Evolutionary conservation across 129 eudicot genomes (phyloP).

Genomic region (Chrysanthemum lavandulifolium): DNA sequence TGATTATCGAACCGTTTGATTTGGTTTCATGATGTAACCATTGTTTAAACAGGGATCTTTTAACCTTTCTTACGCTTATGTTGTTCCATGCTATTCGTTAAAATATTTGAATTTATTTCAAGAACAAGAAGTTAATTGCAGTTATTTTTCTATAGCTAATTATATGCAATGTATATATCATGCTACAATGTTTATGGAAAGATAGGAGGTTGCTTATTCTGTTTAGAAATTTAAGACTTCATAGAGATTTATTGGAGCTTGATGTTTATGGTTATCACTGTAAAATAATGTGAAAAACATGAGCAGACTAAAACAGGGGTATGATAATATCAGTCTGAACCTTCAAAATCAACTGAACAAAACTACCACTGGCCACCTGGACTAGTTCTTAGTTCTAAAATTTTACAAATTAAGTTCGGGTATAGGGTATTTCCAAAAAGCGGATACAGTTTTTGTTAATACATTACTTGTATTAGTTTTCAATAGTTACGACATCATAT

Average conservation of each 20-base stretch:
- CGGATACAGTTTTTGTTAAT: too few species aligned
- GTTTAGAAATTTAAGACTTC: not conserved
- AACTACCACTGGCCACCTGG: not conserved
- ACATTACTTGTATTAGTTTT: too few species aligned
- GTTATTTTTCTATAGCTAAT: not conserved
- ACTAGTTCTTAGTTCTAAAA: not conserved
- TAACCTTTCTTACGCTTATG: not conserved
- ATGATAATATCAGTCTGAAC: not conserved
- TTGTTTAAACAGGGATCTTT: not conserved
- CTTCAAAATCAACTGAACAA: not conserved
- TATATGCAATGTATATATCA: not conserved
- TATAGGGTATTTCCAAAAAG: not conserved
- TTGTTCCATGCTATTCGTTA: not conserved
- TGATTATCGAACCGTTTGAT: too few species aligned
- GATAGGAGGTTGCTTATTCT: not conserved
- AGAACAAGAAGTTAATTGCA: not conserved
- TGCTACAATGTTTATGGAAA: not conserved
- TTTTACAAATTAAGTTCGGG: not conserved
- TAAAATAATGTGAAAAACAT: not conserved
- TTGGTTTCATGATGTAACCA: not conserved
- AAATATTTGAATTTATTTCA: not conserved
- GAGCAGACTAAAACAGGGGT: conserved; percentile 3
- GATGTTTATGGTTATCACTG: not conserved
- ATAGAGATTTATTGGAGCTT: not conserved
- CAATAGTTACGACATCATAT: too few species aligned